phyloP scores from a whole-genome alignment of 2,329 filamentous ascomycete genomes.

The Aspergillus chevalieri region DNA sequence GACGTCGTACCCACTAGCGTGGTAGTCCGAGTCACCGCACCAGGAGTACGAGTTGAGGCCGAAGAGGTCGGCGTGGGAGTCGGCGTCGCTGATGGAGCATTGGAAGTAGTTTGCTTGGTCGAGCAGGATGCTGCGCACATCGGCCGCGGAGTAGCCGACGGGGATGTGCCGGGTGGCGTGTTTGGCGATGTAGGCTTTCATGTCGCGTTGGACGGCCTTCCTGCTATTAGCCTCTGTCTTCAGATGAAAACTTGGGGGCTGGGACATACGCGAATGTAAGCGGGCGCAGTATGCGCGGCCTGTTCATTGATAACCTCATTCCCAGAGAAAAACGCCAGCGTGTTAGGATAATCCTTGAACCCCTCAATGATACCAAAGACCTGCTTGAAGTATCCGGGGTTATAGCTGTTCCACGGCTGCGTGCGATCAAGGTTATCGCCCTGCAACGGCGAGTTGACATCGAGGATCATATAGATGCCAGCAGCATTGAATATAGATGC shows the following conservation, averaged over 20 bases:
- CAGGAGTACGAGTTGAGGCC: slow-evolving; percentile 65
- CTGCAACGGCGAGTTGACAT: slow-evolving; percentile 57
- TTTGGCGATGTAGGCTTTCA: slow-evolving; percentile 62
- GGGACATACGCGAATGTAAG: slow-evolving; percentile 49
- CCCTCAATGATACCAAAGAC: slow-evolving; percentile 60
- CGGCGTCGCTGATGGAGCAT: slow-evolving; percentile 45
- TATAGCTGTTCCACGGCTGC: slow-evolving; percentile 52
- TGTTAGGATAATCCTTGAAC: slow-evolving; percentile 62
- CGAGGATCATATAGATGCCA: slow-evolving; percentile 61
- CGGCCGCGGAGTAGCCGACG: slow-evolving; percentile 63
- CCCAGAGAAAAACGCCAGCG: slow-evolving; percentile 60
- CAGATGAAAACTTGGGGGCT: not conserved
- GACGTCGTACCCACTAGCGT: slow-evolving; percentile 49
- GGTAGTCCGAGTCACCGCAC: slow-evolving; percentile 55
- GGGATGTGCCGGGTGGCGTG: slow-evolving; percentile 54
- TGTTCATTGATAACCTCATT: slow-evolving; percentile 65
- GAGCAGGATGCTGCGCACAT: slow-evolving; percentile 54
- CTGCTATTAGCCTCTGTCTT: not conserved
- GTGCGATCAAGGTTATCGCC: slow-evolving; percentile 53
- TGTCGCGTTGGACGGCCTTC: slow-evolving; percentile 57
- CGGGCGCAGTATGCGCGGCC: slow-evolving; percentile 48
- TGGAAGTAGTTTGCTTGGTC: slow-evolving; percentile 58
- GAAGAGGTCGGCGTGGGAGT: slow-evolving; percentile 57
- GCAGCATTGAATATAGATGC: slow-evolving; percentile 60
- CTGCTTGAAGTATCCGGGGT: slow-evolving; percentile 49